Conservation (phyloP, 1,284 basidiomycete species). For the Leucoagaricus sp. region DNA sequence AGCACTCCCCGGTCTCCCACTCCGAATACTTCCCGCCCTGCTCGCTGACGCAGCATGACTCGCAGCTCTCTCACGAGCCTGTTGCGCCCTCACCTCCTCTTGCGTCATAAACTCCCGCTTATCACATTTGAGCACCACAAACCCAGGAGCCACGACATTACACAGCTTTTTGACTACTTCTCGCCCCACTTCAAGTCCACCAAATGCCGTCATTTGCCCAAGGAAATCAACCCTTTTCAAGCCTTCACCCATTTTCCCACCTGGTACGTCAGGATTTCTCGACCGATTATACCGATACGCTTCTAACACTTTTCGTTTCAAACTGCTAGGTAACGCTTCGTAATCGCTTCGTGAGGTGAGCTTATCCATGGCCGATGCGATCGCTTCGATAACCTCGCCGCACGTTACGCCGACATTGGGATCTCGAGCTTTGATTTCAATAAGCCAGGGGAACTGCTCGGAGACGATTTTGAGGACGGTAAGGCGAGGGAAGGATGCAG, state of each 20-base stretch:
- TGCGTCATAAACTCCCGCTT: constrained; percentile 47
- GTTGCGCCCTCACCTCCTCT: constrained; percentile 50
- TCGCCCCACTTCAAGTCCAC: constrained; percentile 55
- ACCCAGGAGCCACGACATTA: constrained; percentile 54
- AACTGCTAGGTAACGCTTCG: constrained; percentile 34
- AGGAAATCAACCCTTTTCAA: constrained; percentile 68
- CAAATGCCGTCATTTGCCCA: constrained; percentile 54
- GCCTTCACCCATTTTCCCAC: constrained; percentile 62
- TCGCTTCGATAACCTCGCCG: constrained; percentile 65
- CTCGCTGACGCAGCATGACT: neutral
- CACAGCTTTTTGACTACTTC: constrained; percentile 43
- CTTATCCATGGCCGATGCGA: constrained; percentile 52
- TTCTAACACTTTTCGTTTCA: constrained; percentile 41
- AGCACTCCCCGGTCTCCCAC: constrained; percentile 1
- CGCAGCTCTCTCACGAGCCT: constrained; percentile 30
- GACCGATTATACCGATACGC: constrained; percentile 68
- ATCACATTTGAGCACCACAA: constrained; percentile 58
- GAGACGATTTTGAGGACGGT: constrained; percentile 48
- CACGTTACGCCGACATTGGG: constrained; percentile 65
- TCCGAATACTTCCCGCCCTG: constrained; percentile 4
- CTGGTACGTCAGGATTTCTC: constrained; percentile 60
- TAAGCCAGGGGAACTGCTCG: constrained; percentile 57
- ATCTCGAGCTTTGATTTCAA: constrained; percentile 53
- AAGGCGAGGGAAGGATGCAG: constrained; percentile 75
- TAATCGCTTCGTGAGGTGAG: constrained; percentile 54